A percentile compares a stretch with the other conserved stretches of the same genome.
These are phyloP conservation scores for Geotrichum reessii DNA, from an alignment of 1,139 yeast genomes.

Conservation along the genomic window DNA sequence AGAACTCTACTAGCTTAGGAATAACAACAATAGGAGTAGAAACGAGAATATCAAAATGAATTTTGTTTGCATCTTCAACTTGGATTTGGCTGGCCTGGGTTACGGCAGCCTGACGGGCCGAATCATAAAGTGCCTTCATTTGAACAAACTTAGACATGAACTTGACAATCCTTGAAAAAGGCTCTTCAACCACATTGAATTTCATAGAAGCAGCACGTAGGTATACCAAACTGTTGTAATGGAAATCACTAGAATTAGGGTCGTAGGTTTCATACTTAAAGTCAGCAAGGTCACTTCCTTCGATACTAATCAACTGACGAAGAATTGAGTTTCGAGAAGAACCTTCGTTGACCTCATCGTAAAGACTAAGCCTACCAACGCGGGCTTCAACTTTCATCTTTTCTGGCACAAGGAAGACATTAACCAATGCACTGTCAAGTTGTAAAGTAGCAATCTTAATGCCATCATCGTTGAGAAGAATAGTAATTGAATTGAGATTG, in stretches of 20 bases:
- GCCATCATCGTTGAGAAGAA: constrained; percentile 79
- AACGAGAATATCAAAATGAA: constrained; percentile 65
- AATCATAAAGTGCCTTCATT: constrained; percentile 83
- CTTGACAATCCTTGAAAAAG: constrained; percentile 60
- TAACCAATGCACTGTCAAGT: constrained; percentile 66
- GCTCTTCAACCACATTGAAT: constrained; percentile 73
- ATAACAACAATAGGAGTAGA: constrained; percentile 80
- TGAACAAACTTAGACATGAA: constrained; percentile 70
- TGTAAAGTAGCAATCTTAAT: constrained; percentile 72
- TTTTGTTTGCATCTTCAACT: constrained; percentile 55
- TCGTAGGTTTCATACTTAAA: constrained; percentile 79
- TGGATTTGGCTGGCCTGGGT: constrained; percentile 61
- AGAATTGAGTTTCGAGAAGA: constrained; percentile 53
- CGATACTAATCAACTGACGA: constrained; percentile 68
- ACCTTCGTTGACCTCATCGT: constrained; percentile 69
- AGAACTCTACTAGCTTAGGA: constrained; percentile 46
- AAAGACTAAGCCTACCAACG: constrained; percentile 73
- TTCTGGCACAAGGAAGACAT: constrained; percentile 65
- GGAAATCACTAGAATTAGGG: constrained; percentile 32
- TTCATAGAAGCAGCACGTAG: constrained; percentile 71
- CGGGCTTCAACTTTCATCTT: constrained; percentile 69
- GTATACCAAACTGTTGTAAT: constrained; percentile 55
- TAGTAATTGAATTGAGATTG: constrained; percentile 64
- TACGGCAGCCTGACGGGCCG: constrained; percentile 81
- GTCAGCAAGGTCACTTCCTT: constrained; percentile 79